Evolutionary conservation across 345 rosid genomes (phyloP), one percentile per base, ranked within the genome.

Genomic region (Microcos paniculata): DNA sequence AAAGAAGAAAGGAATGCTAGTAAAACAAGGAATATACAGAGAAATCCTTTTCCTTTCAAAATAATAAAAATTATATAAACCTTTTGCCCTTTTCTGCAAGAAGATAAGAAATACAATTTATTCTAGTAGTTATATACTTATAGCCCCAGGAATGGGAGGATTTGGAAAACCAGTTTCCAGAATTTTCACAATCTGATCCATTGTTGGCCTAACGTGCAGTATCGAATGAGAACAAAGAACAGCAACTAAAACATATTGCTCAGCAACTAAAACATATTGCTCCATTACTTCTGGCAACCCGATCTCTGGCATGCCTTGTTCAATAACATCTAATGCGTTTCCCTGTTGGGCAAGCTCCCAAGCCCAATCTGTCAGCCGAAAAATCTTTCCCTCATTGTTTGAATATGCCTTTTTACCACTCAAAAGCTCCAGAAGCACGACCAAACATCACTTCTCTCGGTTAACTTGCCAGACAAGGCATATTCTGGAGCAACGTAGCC

Each of bases 401-500:
- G 62, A 71, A 42, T 53, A 75, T 40, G 90, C 87, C 6, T 75
- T 87, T 77, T 58, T 80, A 7, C 85, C 86, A 52, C 90, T 82
- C 77, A 87, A 67, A 51, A 84, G 80, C 79, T 82, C 89, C 23
- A 84, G 82, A 80, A 86, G 71, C 64, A 82, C 70, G 9, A 79
- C 86, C 4, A 84, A 31, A 77, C 87, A 73, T 87, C 90, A 11
- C 77, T 84, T 69, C 72, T 75, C 42, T 81, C 80, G 0, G 82
- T 82, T 79, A 87, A 68, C 53, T 82, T 77, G n/a, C 87, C 87
- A 15, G 79, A 84, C 59, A 82, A 38, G 4, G 87, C 89, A 38
- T 86, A 82, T 31, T 86, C 89, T 0, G 86, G 89, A n/a, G 87
- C 83, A 18, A 87, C 84, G 42, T 84, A 84, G 2, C 87, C 87